Evolutionary conservation across 345 rosid genomes (phyloP).

Genomic region (Cochlearia excelsa): DNA sequence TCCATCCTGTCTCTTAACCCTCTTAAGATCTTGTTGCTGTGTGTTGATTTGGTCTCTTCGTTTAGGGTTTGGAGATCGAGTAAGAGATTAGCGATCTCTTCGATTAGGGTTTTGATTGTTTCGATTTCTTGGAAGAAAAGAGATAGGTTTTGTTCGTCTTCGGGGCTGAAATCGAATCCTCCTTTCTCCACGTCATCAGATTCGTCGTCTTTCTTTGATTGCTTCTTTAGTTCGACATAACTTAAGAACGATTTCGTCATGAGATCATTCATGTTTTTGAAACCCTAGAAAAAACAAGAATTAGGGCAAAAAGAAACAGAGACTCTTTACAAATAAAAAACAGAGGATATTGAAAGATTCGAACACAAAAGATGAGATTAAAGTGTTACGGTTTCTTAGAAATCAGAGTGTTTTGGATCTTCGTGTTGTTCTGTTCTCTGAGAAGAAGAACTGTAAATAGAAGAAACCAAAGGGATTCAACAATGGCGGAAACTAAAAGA

Average conservation of each 20-base stretch:
- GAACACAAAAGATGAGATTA: constrained; percentile 11
- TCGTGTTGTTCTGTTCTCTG: constrained; percentile 23
- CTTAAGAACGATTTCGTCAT: constrained; percentile 83
- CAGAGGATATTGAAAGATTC: neutral
- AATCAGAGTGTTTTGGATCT: neutral
- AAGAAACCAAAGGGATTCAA: constrained; percentile 16
- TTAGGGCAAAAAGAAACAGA: neutral
- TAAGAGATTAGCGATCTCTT: constrained; percentile 77
- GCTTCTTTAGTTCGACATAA: constrained; percentile 80
- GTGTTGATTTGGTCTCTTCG: constrained; percentile 69
- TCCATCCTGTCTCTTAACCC: constrained; percentile 77
- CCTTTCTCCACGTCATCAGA: constrained; percentile 56
- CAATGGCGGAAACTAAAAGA: constrained; percentile 6
- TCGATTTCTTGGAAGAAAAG: constrained; percentile 62
- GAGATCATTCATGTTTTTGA: constrained; percentile 68
- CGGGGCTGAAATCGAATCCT: constrained; percentile 35
- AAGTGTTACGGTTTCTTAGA: neutral
- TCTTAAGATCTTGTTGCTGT: constrained; percentile 62
- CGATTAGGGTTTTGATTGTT: constrained; percentile 54
- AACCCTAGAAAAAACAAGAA: constrained; percentile 29
- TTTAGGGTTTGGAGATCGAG: constrained; percentile 64
- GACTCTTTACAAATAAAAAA: no score
- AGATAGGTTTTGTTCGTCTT: constrained; percentile 56
- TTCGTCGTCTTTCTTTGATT: constrained; percentile 53
- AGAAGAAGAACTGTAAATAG: constrained; percentile 20